Evolutionary conservation across 139 green algal species (phyloP), one percentile per base, ranked within the genome.

Genomic region (Bryopsis sp.): DNA sequence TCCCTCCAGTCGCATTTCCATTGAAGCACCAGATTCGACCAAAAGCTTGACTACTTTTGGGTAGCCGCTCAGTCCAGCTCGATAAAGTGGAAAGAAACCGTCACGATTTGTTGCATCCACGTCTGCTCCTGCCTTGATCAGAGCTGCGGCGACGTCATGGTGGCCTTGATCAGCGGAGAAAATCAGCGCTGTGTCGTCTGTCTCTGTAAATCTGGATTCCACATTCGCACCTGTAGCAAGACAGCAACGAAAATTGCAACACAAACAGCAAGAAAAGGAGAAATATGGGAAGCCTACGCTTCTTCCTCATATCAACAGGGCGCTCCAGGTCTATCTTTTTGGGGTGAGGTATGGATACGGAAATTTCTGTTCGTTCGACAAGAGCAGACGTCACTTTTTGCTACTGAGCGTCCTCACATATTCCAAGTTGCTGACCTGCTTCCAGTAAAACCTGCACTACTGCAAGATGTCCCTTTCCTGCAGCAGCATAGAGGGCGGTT

Each of bases 51-150:
- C 3, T 46, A 76, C 64, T 22, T 38, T 24, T 19, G 2, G 38
- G 35, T 67, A 24, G 62, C 71, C 71, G 31, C 47, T 50, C 2
- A 37, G 2, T 1, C 62, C 70, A 22, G 70, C 70, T 34, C 64
- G 70, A 50, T 76, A 64, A 11, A 76, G 46, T 1, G 62, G 47
- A 1, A 38, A 36, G 61, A 64, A 76, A 11, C 70, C 70, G 19
- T 26, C 19, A 19, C 43, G 43, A 54, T 54, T 54, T 54, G 15
- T 54, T 11, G 43, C 43, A 26, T 54, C 43, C 15, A 54, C 43
- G 19, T 54, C 43, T 26, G 43, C 43, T 26, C 43, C 43, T 11
- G 43, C 43, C 43, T 54, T 54, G 43, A 19, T 19, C 43, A 54
- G 43, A 11, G 19, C 43, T 26, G 43, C 11, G 11, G 19, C 43